These are phyloP conservation scores for Chaetomium globosum DNA, from an alignment of 2,329 filamentous ascomycete genomes.

Conservation along the genomic window DNA sequence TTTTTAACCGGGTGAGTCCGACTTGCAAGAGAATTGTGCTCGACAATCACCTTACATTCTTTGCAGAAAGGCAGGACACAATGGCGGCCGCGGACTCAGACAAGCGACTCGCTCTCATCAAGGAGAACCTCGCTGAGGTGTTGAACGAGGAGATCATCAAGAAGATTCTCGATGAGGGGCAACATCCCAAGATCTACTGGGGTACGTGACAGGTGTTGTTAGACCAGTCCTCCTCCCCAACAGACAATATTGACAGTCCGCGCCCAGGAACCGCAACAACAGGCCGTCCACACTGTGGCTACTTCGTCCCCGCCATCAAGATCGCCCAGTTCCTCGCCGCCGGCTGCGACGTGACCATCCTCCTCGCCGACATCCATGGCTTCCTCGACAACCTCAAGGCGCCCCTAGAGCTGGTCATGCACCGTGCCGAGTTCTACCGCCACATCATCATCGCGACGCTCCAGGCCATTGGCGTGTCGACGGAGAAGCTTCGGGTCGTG, in stretches of 20 bases:
- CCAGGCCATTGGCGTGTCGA: conserved; percentile 74
- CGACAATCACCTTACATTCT: background rate
- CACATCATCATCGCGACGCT: conserved; percentile 74
- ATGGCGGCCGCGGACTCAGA: conserved; percentile 43
- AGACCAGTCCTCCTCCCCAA: background rate
- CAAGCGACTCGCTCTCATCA: conserved; percentile 65
- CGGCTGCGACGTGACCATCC: conserved; percentile 78
- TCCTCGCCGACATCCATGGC: conserved; percentile 73
- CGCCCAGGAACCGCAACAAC: conserved; percentile 72
- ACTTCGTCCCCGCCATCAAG: conserved; percentile 87
- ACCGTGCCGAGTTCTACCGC: conserved; percentile 82
- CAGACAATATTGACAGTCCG: background rate
- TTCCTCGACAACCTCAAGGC: conserved; percentile 85
- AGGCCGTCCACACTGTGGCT: conserved; percentile 84
- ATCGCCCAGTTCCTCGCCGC: conserved; percentile 85
- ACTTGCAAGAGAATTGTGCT: background rate
- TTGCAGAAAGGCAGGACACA: conserved; percentile 16
- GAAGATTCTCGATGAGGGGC: conserved; percentile 68
- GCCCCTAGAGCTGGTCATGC: conserved; percentile 81
- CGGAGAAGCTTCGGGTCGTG: conserved; percentile 79
- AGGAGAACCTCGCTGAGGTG: conserved; percentile 77
- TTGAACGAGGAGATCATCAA: conserved; percentile 84
- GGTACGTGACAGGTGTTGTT: conserved; percentile 47
- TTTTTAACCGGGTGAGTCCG: background rate
- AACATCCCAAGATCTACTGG: conserved; percentile 82